These are phyloP conservation scores for Sisymbrium altissimum DNA, from an alignment of 345 rosid genomes.

Conservation along the genomic window DNA sequence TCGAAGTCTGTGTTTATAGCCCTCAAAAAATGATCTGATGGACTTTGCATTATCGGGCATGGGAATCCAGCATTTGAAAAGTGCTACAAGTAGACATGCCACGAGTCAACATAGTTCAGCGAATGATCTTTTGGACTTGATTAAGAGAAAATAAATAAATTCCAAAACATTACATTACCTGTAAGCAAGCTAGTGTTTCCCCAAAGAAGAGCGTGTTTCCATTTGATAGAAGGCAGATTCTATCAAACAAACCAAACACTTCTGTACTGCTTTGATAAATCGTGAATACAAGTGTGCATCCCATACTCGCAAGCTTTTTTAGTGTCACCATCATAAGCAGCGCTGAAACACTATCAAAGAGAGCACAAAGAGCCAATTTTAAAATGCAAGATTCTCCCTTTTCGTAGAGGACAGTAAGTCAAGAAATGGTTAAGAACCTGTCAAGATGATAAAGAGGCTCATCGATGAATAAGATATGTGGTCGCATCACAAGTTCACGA, in stretches of 20 bases:
- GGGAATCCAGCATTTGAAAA: slow-evolving; percentile 99
- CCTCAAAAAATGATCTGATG: slow-evolving; percentile 97
- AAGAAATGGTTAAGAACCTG: slow-evolving; percentile 44
- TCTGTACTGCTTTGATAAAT: slow-evolving; percentile 95
- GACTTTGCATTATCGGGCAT: slow-evolving; percentile 99
- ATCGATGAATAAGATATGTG: slow-evolving; percentile 80
- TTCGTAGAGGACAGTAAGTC: background rate
- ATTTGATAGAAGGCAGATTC: slow-evolving; percentile 95
- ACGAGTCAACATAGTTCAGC: background rate
- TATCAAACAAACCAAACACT: slow-evolving; percentile 98
- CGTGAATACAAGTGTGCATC: slow-evolving; percentile 91
- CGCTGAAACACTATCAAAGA: slow-evolving; percentile 75
- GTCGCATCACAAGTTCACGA: slow-evolving; percentile 98
- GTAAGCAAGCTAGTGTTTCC: slow-evolving; percentile 97
- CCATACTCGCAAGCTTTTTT: slow-evolving; percentile 93
- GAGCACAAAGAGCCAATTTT: background rate
- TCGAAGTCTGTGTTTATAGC: slow-evolving; percentile 98
- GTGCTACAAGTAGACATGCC: slow-evolving; percentile 51
- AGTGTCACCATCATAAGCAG: slow-evolving; percentile 99
- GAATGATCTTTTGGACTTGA: background rate
- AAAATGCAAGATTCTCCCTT: background rate
- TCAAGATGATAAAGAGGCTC: slow-evolving; percentile 99
- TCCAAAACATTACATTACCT: slow-evolving; percentile 42
- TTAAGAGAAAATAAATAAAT: background rate
- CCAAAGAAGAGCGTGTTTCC: slow-evolving; percentile 97